Base-by-base conservation (phyloP, 2,329 filamentous ascomycete species). In the Aspergillus piperis region DNA sequence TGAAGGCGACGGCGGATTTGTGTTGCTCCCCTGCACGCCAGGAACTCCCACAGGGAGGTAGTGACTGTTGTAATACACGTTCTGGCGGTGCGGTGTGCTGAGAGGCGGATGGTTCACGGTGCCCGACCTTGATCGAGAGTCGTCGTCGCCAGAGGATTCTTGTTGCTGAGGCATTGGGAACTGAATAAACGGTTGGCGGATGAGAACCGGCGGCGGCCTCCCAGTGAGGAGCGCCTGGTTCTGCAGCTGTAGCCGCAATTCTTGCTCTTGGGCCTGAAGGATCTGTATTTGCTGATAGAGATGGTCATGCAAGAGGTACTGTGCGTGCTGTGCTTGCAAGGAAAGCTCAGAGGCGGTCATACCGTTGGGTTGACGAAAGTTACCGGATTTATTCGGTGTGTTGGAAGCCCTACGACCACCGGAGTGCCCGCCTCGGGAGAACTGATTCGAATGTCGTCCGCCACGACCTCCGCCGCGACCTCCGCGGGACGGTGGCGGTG, bases 351-450 rank as follows among this genome's bases (percentile, higher is more conserved):
- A 70, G 17, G 74, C 66, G 61, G 68, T 75, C 64, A 75, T 72
- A 47, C 70, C 66, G 49, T 76, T 78, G 15, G 71, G 61, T 63
- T 77, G 73, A 36, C 78, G 77, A 58, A 74, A 71, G 62, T 72
- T 74, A 57, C 72, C 75, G 21, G 71, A 64, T 59, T 77, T 73
- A 57, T 80, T 80, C 4, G 82, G 80, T 32, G 84, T 82, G 71
- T 84, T 86, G 2, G 85, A 88, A 15, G 85, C 79, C 67, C 86
- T 80, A 62, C 86, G 80, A 61, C 76, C 76, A 59, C 76, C 77
- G 59, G 80, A 74, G 53, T 80, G 80, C 44, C 79, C 72, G 51
- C 74, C 78, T 55, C 83, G 80, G 52, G 81, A 78, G 55, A 79
- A 76, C 15, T 81, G 78, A 61, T 77, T 78, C 51, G 78, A 78